Percentiles rank a stretch among this genome's conserved stretches.
Conservation (phyloP, 2,329 filamentous ascomycete species). For the Calonectria pauciramosa region DNA sequence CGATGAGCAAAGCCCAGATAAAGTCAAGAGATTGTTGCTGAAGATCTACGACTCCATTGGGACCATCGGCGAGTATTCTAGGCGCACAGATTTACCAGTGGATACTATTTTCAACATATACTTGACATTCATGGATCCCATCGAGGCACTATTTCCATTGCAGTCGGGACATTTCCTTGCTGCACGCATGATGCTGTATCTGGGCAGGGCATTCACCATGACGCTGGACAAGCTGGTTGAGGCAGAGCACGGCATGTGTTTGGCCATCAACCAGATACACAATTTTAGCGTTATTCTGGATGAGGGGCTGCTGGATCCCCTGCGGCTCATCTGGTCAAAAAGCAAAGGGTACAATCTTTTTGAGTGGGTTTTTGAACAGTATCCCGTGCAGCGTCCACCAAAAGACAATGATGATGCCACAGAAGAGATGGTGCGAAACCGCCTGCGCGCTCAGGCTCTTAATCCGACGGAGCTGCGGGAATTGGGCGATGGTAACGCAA, state of each 20-base stretch:
- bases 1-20: too few relatives aligned
- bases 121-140: background rate
- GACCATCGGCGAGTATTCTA: background rate
- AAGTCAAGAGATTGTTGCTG: background rate
- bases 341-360: background rate
- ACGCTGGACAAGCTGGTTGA: background rate
- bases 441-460: background rate
- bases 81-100: background rate
- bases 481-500: background rate
- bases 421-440: background rate
- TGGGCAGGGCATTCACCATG: background rate
- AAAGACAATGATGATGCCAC: background rate
- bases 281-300: background rate
- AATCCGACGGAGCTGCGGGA: background rate
- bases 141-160: background rate
- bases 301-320: background rate
- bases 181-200: conserved; percentile 4
- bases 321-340: background rate
- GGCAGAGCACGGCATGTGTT: background rate
- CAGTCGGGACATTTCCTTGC: conserved; percentile 1
- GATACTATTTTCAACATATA: background rate
- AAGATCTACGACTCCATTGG: background rate
- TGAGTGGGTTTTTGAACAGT: conserved; percentile 1
- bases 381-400: background rate
- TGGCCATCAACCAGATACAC: background rate